These are phyloP conservation scores for Aspergillus alliaceus DNA, from an alignment of 2,329 filamentous ascomycete species.

Conservation along the genomic window DNA sequence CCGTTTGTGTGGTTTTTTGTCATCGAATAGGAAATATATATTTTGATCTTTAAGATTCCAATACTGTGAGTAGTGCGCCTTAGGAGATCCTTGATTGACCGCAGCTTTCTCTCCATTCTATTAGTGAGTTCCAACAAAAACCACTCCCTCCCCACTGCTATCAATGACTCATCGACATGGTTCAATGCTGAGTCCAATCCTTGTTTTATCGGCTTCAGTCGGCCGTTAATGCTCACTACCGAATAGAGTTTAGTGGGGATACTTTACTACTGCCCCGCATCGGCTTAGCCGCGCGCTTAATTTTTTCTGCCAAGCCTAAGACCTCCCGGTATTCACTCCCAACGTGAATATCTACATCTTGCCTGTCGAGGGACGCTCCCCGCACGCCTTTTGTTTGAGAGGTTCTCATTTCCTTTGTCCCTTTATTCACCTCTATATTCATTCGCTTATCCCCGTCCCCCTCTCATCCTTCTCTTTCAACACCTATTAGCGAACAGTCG, in stretches of 20 bases:
- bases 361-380: background rate
- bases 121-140: too few species aligned
- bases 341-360: background rate
- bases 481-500: background rate
- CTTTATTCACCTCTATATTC: too few species aligned
- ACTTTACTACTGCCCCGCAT: background rate
- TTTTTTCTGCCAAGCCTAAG: background rate
- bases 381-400: too few species aligned
- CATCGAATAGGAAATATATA: conserved; percentile 22
- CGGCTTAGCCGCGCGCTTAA: conserved; percentile 4
- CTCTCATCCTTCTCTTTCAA: background rate
- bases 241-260: background rate
- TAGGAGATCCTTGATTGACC: background rate
- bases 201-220: background rate
- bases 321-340: background rate
- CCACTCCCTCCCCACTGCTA: too few species aligned
- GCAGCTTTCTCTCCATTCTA: too few species aligned
- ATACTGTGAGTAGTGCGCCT: background rate
- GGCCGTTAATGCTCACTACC: background rate
- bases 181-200: background rate
- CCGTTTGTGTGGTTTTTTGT: conserved; percentile 10
- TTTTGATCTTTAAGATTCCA: conserved; percentile 3
- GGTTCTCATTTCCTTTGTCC: background rate
- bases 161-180: background rate
- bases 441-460: background rate